Percentiles rank a stretch among this genome's conserved stretches.
These are phyloP conservation scores for Hysterangium stoloniferum DNA, from an alignment of 768 basidiomycete species.

Conservation along the genomic window DNA sequence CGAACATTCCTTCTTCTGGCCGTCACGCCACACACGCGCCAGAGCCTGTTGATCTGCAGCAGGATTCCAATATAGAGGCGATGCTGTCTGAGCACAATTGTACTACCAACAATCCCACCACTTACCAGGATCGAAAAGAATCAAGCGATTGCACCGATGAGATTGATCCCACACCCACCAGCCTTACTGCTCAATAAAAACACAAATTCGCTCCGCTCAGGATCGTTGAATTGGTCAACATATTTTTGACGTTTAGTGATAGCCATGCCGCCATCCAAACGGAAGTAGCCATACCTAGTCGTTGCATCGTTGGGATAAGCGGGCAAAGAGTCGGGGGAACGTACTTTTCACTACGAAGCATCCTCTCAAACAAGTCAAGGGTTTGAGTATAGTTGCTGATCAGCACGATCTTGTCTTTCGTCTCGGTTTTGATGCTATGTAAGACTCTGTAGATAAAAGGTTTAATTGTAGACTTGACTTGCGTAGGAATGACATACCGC, in stretches of 20 bases:
- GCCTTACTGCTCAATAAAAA: slow-evolving; percentile 94
- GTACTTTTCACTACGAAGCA: slow-evolving; percentile 80
- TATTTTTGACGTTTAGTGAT: slow-evolving; percentile 90
- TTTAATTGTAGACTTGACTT: not conserved
- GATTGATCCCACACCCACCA: slow-evolving; percentile 93
- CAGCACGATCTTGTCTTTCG: slow-evolving; percentile 90
- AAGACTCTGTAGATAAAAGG: slow-evolving; percentile 51
- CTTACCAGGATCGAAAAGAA: slow-evolving; percentile 88
- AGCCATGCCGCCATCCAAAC: slow-evolving; percentile 92
- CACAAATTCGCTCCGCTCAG: slow-evolving; percentile 86
- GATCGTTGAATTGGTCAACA: slow-evolving; percentile 94
- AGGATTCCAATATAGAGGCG: slow-evolving; percentile 85
- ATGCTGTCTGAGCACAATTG: slow-evolving; percentile 1
- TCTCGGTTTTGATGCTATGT: slow-evolving; percentile 70
- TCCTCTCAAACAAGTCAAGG: slow-evolving; percentile 84
- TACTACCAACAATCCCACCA: not conserved
- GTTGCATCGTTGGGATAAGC: not conserved
- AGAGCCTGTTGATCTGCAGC: slow-evolving; percentile 98
- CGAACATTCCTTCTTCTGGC: slow-evolving; percentile 98
- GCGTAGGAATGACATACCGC: slow-evolving; percentile 39
- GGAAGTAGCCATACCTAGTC: slow-evolving; percentile 77
- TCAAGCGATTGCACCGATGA: slow-evolving; percentile 96
- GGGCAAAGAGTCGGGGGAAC: slow-evolving; percentile 14
- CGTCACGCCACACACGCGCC: slow-evolving; percentile 98
- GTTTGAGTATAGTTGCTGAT: slow-evolving; percentile 98